Evolutionary conservation across 208 protist genomes (phyloP).

Genomic region (Strigomonas culicis): DNA sequence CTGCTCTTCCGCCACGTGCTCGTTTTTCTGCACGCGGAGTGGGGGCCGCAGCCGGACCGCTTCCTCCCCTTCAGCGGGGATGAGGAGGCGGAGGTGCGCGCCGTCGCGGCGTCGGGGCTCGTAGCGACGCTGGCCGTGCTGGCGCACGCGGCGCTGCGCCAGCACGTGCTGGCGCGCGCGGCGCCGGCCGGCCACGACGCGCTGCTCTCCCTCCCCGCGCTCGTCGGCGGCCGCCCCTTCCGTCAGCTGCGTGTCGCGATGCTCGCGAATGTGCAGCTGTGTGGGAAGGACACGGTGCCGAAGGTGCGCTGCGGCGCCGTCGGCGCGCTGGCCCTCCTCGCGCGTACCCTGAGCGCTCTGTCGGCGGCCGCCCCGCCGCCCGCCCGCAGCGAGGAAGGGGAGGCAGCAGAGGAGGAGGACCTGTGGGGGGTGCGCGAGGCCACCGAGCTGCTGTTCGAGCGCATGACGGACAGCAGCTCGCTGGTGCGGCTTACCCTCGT

Average conservation of each 20-base stretch:
- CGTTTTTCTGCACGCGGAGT: background rate
- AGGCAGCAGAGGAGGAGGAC: background rate
- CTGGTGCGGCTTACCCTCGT: conserved; percentile 63
- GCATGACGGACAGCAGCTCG: conserved; percentile 52
- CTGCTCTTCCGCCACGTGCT: conserved; percentile 1
- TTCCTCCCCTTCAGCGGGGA: conserved; percentile 32
- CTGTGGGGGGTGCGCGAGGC: conserved; percentile 6
- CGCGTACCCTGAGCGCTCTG: conserved; percentile 45
- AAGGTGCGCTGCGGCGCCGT: conserved; percentile 51
- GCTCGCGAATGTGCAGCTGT: conserved; percentile 23
- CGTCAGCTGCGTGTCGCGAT: conserved; percentile 29
- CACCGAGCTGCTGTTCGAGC: conserved; percentile 46
- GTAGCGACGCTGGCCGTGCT: conserved; percentile 28
- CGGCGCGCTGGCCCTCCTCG: conserved; percentile 44
- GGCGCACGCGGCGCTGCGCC: conserved; percentile 29
- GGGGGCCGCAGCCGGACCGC: conserved; percentile 9
- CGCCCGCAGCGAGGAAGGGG: conserved; percentile 1
- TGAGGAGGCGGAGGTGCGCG: conserved; percentile 68
- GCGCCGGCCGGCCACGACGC: too few species aligned
- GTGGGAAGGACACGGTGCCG: conserved; percentile 38
- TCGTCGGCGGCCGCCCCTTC: conserved; percentile 8
- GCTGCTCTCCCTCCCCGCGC: too few species aligned
- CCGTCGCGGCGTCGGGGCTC: conserved; percentile 29
- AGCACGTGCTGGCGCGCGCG: background rate
- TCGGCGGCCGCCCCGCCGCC: conserved; percentile 22